Base-by-base conservation (phyloP, 257 asterid species). In the Rehmannia glutinosa region DNA sequence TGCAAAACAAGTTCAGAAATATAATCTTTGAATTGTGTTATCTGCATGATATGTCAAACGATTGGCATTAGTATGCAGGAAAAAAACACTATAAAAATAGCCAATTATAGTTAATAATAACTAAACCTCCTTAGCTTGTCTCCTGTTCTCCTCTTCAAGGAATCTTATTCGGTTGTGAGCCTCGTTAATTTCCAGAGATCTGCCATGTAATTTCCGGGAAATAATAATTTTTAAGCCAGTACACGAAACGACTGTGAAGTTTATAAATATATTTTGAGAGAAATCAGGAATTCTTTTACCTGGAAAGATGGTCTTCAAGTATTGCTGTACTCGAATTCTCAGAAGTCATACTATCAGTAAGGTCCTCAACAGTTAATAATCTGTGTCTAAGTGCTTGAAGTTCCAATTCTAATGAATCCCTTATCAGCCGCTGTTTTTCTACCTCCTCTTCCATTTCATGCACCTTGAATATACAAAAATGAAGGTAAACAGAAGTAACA, bases 401-500 rank as follows among this genome's bases (percentile, higher is more conserved):
- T 80, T 88, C 90, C 77, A 74, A 28, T 75, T 91, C 96, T 61
- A 86, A 54, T 12, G 86, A 73, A 71, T 84, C 89, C 77, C 85
- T 86, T 51, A 79, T 71, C 71, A 69, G 50, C 70, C 72, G 77
- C 62, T 91, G 90, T 66, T 82, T 77, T 62, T 85, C 84, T 7
- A 81, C 88, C 63, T 86, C 96, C 33, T 79, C 91, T 64, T 88
- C 96, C 96, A 88, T 91, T 79, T 85, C 96, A 63, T 74, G 78
- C 73, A 86, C 95, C 97, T 91, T 62, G 33, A 77, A 54, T 52
- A 65, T 8, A 60, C 39, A 72, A 66, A 63, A 15, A 55, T 46
- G 30, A 27, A 58, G 57, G 28, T 62, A 63, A 73, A 64, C 38
- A 54, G 32, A 50, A 42, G 21, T 52, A 39, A 53, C 62, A 66